phyloP scores from a whole-genome alignment of 108 stramenopile species.

The Skeletonema grethae region DNA sequence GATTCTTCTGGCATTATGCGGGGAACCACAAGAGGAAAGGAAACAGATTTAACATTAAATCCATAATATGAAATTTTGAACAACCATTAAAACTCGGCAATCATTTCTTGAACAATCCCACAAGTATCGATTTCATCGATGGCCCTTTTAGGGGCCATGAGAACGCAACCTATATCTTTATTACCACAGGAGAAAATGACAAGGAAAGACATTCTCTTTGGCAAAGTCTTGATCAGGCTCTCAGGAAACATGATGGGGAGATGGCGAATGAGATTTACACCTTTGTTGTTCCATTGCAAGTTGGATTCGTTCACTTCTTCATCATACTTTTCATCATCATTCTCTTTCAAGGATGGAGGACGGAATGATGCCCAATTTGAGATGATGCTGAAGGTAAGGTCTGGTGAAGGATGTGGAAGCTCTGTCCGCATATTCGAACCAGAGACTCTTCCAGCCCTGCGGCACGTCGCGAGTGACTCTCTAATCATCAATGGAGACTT shows the following conservation, averaged over 20 bases:
- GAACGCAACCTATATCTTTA: constrained; percentile 39
- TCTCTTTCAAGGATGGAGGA: neutral
- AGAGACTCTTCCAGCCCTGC: constrained; percentile 26
- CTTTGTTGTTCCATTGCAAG: constrained; percentile 11
- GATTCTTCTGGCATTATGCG: neutral
- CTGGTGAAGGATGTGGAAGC: constrained; percentile 28
- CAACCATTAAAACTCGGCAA: constrained; percentile 38
- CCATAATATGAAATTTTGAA: too few relatives aligned
- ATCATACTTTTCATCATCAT: neutral
- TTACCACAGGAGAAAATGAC: constrained; percentile 40
- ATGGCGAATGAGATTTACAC: constrained; percentile 26
- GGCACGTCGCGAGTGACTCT: constrained; percentile 26
- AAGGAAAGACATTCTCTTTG: constrained; percentile 41
- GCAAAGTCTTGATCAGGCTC: constrained; percentile 30
- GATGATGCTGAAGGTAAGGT: constrained; percentile 31
- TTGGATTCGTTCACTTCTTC: constrained; percentile 1
- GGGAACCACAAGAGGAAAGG: neutral
- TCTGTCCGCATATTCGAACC: constrained; percentile 18
- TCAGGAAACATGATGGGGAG: constrained; percentile 38
- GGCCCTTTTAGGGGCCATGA: constrained; percentile 30
- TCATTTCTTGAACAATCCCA: constrained; percentile 39
- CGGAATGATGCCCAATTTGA: constrained; percentile 50
- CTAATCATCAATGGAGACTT: constrained; percentile 33
- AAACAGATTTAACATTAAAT: neutral
- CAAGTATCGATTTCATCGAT: constrained; percentile 40